Base-by-base conservation (phyloP, 345 rosid genomes). In the Lepidium didymum region DNA sequence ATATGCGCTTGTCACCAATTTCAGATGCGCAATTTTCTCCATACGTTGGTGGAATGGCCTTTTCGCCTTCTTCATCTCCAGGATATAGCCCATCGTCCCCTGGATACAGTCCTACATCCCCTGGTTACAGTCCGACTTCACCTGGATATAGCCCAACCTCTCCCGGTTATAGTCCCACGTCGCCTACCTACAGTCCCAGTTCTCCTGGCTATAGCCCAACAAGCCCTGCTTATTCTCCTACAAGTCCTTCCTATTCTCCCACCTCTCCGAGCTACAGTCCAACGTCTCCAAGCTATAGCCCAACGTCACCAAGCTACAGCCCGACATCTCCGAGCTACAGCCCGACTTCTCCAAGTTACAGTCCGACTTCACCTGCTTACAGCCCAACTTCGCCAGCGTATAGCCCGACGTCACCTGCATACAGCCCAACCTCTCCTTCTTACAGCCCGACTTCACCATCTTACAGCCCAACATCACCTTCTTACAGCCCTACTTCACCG, bases 21-120 rank as follows among this genome's bases (percentile, higher is more conserved):
- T 68, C 92, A 29, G 96, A 87, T 73, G 92, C 96, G 12, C 89
- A 83, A 72, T 90, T 93, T 72, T 94, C 99, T 59, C 99, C 99
- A n/a, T 94, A 87, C 64, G 97, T 89, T 66, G 83, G 89, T 49
- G 91, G 92, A 10, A 87, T 88, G 92, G 82, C 95, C 37, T 90
- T 90, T 70, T 90, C 97, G 47, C 94, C 97, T 27, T 23, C 97
- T 35, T 84, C 84, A 54, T 86, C 98, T 41, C 96, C 97, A 1
- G 97, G 94, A 4, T 87, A 88, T 55, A 87, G 90, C 59, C 92
- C 95, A 13, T 82, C 96, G 16, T 87, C 96, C n/a, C 87, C 90
- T 0, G 89, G 82, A 0, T 87, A 86, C 76, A 91, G 90, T 55
- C 95, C 92, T 0, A 77, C 88, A 3, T 92, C 98, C 0, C 96